Evolutionary conservation across 177 flowering plant genomes (phyloP), one percentile per base, ranked within the genome.

Genomic region (Vitis hybrid): DNA sequence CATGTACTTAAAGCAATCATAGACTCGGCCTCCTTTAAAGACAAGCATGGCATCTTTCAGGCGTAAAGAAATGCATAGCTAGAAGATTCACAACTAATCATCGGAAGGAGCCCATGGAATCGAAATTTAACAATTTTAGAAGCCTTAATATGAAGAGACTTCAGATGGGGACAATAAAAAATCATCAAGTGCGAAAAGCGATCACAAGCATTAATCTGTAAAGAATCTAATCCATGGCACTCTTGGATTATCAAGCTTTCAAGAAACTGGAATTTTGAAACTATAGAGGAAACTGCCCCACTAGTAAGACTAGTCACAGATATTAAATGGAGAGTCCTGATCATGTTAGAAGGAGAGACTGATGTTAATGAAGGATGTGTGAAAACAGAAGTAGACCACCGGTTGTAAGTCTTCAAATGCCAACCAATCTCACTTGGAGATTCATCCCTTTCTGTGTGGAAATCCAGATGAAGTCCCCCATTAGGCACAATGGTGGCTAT

Each of bases 21-120:
- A 26, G 8, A 67, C 51, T 1, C 62, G 79, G 11, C 82, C 82
- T 70, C 48, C 49, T 60, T 79, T 72, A 48, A 17, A 59, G 64
- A 70, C 82, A 21, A 79, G 72, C 69, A 72, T 68, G 56, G 72
- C 77, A 54, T 70, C 69, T 5, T 21, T 72, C 70, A 79, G 55
- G 68, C 70, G 67, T 14, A 67, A 74, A 32, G 71, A 77, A 48
- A 23, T 23, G 26, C 26, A 23, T 23, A 23, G 26, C 26, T 23
- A 32, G 71, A 77, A 48, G 52, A 48, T 58, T 70, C 74, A 52
- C 56, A 64, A 56, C 45, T 12, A 52, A 78, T 0, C 68, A 48
- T 50, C 40, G 76, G 81, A 11, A 78, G 62, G 11, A 5, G 34
- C n/a, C 81, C 81, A 26, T 73, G 61, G 26, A 54, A 72, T 11